Conservation (phyloP, 345 rosid species). For the Arabis alpina region DNA sequence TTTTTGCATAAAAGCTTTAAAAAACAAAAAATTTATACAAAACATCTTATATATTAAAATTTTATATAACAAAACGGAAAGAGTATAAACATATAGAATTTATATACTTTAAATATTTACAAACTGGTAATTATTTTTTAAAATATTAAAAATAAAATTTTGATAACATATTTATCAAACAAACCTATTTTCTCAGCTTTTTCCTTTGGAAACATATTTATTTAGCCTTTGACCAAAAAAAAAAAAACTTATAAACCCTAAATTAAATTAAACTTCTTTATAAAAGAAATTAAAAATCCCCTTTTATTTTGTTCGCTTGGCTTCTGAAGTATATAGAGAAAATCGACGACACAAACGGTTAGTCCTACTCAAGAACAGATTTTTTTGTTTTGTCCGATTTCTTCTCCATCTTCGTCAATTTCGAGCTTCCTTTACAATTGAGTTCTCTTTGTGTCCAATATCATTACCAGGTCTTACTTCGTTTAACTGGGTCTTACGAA, state of each 20-base stretch:
- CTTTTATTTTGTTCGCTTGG: background rate
- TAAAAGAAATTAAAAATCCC: background rate
- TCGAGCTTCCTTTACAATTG: conserved; percentile 11
- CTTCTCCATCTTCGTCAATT: background rate
- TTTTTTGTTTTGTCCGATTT: conserved; percentile 12
- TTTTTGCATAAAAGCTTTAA: too few relatives aligned
- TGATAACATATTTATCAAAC: too few relatives aligned
- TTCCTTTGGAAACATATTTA: too few relatives aligned
- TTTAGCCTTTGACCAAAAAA: too few relatives aligned
- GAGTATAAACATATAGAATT: too few relatives aligned
- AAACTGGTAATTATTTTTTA: too few relatives aligned
- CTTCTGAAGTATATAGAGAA: background rate
- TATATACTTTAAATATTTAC: too few relatives aligned
- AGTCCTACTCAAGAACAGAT: background rate
- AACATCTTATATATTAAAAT: too few relatives aligned
- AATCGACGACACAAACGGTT: conserved; percentile 19
- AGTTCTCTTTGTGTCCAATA: background rate
- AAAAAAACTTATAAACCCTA: background rate
- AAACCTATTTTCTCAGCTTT: too few relatives aligned
- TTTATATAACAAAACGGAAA: too few relatives aligned
- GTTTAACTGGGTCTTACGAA: conserved; percentile 1
- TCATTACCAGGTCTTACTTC: background rate
- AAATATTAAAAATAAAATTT: too few relatives aligned
- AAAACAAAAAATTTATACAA: too few relatives aligned
- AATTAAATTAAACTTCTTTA: background rate